Conservation (phyloP, 225 moss, liverwort and hornwort genomes). For the Antitrichia curtipendula region DNA sequence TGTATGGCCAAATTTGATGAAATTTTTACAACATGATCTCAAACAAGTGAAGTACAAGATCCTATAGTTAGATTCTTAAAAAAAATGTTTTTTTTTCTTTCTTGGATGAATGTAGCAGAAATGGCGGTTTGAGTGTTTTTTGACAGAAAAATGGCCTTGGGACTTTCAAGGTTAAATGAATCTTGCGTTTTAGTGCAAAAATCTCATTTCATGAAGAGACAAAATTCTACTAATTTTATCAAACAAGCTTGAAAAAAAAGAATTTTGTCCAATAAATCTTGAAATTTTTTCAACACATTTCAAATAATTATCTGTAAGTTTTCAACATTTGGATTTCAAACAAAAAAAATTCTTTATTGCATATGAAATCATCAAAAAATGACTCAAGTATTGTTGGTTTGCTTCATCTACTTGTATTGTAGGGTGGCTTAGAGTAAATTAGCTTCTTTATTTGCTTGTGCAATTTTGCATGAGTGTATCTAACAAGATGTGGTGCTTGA, state of each 20-base stretch:
- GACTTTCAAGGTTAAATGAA: no score
- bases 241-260: neutral
- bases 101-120: no score
- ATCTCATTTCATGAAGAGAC: accelerated
- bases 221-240: accelerated
- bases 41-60: no score
- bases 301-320: neutral
- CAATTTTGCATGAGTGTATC: neutral
- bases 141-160: no score
- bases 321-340: neutral
- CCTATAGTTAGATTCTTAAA: no score
- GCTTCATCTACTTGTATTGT: neutral
- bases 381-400: accelerated
- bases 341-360: accelerated
- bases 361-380: neutral
- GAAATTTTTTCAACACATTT: no score
- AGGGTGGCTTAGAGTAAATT: neutral
- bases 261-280: accelerated
- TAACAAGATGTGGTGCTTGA: neutral
- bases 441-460: neutral
- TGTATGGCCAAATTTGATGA: no score
- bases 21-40: no score
- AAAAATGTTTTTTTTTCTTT: no score
- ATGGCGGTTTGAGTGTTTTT: no score
- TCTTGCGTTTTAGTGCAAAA: neutral